phyloP scores from a whole-genome alignment of 1,284 basidiomycete genomes.

The Cryptococcus deneoformans region DNA sequence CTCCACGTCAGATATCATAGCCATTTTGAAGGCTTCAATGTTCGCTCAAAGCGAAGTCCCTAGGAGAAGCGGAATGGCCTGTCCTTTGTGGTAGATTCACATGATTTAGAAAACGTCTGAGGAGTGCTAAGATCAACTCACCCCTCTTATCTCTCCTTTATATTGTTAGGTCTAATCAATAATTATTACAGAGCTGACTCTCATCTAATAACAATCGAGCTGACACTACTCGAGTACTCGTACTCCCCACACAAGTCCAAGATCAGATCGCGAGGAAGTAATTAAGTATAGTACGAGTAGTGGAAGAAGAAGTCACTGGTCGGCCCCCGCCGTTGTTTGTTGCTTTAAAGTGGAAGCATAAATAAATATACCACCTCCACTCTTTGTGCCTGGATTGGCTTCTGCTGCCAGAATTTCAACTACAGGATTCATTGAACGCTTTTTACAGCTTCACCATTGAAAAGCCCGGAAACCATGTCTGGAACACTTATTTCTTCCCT shows the following conservation, averaged over 20 bases:
- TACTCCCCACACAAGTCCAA: no score
- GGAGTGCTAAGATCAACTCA: no score
- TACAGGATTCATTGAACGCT: not conserved
- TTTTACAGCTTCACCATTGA: not conserved
- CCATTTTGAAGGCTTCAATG: conserved; percentile 28
- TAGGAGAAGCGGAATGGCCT: no score
- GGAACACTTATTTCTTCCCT: conserved; percentile 56
- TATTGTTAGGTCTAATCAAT: no score
- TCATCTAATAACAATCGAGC: no score
- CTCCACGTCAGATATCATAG: conserved; percentile 46
- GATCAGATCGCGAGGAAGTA: no score
- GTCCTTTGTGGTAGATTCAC: no score
- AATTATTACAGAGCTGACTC: no score
- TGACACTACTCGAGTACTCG: no score
- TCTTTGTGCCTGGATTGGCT: not conserved
- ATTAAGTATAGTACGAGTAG: not conserved
- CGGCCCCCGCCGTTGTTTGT: not conserved
- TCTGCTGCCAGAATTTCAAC: conserved; percentile 1
- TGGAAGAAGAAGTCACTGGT: not conserved
- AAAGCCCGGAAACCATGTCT: conserved; percentile 35
- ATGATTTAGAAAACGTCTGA: no score
- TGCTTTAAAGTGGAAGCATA: not conserved
- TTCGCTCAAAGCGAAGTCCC: no score
- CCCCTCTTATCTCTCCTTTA: no score
- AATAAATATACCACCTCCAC: not conserved